phyloP scores from a whole-genome alignment of 495 filamentous ascomycete genomes.

The Penicillium coprophilum region DNA sequence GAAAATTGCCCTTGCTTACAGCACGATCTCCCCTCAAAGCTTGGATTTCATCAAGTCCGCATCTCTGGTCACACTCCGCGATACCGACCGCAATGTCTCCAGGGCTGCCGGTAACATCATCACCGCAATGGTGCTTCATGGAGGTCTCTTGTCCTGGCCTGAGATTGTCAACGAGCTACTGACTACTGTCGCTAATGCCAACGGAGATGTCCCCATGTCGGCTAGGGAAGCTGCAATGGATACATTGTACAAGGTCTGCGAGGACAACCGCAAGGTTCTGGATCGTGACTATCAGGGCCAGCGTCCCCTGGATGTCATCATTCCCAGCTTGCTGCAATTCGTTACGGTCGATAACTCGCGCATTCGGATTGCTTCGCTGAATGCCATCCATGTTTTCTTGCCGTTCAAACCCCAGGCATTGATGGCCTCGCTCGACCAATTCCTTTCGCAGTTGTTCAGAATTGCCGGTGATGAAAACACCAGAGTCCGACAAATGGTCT shows the following conservation, averaged over 20 bases:
- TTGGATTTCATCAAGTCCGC: conserved; percentile 74
- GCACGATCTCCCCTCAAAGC: conserved; percentile 66
- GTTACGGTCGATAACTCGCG: conserved; percentile 70
- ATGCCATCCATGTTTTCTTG: conserved; percentile 87
- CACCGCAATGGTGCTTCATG: conserved; percentile 85
- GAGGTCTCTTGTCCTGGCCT: conserved; percentile 87
- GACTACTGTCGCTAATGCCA: conserved; percentile 68
- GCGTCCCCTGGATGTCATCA: conserved; percentile 80
- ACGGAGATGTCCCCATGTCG: conserved; percentile 61
- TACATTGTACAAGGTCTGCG: conserved; percentile 90
- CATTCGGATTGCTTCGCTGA: conserved; percentile 75
- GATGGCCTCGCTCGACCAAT: conserved; percentile 69
- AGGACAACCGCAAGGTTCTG: conserved; percentile 86
- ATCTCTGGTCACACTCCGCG: conserved; percentile 74
- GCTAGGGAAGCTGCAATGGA: conserved; percentile 93
- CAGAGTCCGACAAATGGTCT: conserved; percentile 87
- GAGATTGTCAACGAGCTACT: conserved; percentile 82
- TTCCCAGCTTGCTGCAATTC: conserved; percentile 88
- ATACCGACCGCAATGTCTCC: conserved; percentile 78
- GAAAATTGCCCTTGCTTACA: conserved; percentile 70
- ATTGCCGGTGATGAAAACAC: conserved; percentile 71
- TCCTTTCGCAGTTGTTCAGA: conserved; percentile 78
- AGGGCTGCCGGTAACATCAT: conserved; percentile 89
- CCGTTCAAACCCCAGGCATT: conserved; percentile 75
- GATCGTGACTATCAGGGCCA: conserved; percentile 84